These are phyloP conservation scores for Penicillium sclerotiorum DNA, from an alignment of 2,329 filamentous ascomycete species.

Conservation along the genomic window DNA sequence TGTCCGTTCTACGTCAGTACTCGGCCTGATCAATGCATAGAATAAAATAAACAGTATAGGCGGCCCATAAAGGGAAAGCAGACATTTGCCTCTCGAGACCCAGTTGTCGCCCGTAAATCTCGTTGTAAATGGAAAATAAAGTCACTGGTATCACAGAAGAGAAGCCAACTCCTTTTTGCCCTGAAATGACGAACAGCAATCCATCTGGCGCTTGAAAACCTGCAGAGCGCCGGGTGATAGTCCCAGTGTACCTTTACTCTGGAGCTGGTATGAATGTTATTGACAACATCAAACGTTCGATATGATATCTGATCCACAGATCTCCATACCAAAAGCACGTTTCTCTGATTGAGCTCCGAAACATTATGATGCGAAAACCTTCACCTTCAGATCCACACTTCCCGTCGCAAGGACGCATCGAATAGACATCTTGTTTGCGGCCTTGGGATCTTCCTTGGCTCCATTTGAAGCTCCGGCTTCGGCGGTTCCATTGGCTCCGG, in stretches of 20 bases:
- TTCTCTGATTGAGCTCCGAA: background rate
- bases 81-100: conserved; percentile 7
- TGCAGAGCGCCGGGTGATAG: conserved; percentile 6
- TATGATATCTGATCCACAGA: background rate
- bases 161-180: conserved; percentile 29
- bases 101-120: conserved; percentile 11
- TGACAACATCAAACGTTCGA: background rate
- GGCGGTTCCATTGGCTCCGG: conserved; percentile 21
- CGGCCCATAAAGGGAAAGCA: no score
- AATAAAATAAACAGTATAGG: conserved; percentile 20
- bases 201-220: conserved; percentile 14
- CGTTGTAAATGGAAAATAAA: conserved; percentile 24
- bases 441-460: conserved; percentile 33
- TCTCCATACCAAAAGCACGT: background rate
- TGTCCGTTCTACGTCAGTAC: background rate
- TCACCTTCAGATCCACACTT: conserved; percentile 68
- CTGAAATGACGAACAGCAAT: conserved; percentile 22
- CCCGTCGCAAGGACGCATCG: conserved; percentile 85
- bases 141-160: conserved; percentile 30
- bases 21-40: conserved; percentile 5
- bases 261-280: conserved; percentile 1
- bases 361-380: conserved; percentile 45
- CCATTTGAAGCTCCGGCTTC: conserved; percentile 17
- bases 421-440: conserved; percentile 55
- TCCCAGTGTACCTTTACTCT: conserved; percentile 7